Conservation (phyloP, 1,284 basidiomycete species). For the Trametes hirsuta region DNA sequence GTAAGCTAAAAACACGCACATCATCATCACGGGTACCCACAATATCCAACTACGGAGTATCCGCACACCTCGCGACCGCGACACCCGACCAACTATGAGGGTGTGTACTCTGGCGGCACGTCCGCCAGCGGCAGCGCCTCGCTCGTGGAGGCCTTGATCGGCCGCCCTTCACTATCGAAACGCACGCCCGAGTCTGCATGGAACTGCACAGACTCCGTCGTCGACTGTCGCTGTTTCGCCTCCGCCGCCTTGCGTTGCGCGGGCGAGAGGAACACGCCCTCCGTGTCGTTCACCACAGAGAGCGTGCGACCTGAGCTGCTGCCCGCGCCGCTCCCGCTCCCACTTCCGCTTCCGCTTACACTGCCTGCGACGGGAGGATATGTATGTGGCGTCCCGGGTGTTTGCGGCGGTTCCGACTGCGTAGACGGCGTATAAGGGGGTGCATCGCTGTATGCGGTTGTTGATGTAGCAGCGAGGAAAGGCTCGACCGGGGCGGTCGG, state of each 20-base stretch:
- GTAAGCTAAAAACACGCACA: not conserved
- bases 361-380: not conserved
- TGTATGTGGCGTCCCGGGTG: conserved; percentile 1
- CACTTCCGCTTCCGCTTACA: not conserved
- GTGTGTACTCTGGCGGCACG: conserved; percentile 29
- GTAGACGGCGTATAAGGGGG: not conserved
- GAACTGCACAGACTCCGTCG: conserved; percentile 16
- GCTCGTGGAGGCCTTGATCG: conserved; percentile 7
- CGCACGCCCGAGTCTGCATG: conserved; percentile 31
- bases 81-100: conserved; percentile 16
- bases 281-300: conserved; percentile 21
- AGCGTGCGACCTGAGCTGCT: conserved; percentile 13
- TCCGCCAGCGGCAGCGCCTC: conserved; percentile 18
- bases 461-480: conserved; percentile 4
- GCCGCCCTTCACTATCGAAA: conserved; percentile 24
- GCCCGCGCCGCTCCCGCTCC: conserved; percentile 2
- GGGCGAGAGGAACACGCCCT: conserved; percentile 8
- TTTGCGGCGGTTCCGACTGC: not conserved
- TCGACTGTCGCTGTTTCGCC: conserved; percentile 2
- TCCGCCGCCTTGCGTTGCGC: conserved; percentile 26
- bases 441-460: not conserved
- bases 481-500: conserved; percentile 11
- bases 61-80: not conserved
- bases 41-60: not conserved
- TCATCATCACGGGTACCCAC: not conserved